Percentiles rank a stretch among this genome's conserved stretches.
Evolutionary conservation across 352 stramenopile species (phyloP).

Genomic region (Globisporangium echinulatum): DNA sequence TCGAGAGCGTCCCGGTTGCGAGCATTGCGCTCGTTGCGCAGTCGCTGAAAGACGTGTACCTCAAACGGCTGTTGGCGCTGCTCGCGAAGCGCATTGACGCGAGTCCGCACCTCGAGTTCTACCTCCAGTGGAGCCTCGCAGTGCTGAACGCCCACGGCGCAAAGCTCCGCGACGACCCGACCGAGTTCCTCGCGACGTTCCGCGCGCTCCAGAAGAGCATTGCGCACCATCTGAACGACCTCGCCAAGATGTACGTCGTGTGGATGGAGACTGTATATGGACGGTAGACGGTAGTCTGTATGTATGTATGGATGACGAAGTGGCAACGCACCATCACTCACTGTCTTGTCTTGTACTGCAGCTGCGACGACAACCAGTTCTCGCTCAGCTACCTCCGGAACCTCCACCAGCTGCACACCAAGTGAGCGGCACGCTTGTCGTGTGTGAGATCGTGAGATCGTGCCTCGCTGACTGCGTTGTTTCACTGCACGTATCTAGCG

Average conservation of each 20-base stretch:
- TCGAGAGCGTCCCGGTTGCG: conserved; percentile 88
- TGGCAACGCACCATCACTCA: background rate
- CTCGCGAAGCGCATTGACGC: conserved; percentile 90
- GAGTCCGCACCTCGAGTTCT: conserved; percentile 97
- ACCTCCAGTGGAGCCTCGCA: conserved; percentile 93
- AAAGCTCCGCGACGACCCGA: conserved; percentile 72
- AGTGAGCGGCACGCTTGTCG: conserved; percentile 1
- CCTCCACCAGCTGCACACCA: conserved; percentile 44
- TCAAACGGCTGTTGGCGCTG: conserved; percentile 90
- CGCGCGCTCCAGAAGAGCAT: conserved; percentile 86
- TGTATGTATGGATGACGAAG: background rate
- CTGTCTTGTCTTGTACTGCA: conserved; percentile 14
- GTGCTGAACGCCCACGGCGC: conserved; percentile 92
- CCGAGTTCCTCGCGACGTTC: conserved; percentile 73
- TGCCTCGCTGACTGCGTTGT: too few relatives aligned
- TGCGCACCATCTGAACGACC: conserved; percentile 72
- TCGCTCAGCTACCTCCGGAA: conserved; percentile 81
- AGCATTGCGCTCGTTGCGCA: conserved; percentile 89
- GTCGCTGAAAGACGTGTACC: conserved; percentile 87
- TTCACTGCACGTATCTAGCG: too few relatives aligned
- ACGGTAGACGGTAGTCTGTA: too few relatives aligned
- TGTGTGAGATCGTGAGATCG: conserved; percentile 14
- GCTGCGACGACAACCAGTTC: conserved; percentile 88
- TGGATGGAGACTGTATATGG: background rate
- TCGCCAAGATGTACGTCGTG: conserved; percentile 77